A percentile compares a stretch with the other conserved stretches of the same genome.
Conservation (phyloP, 2,329 filamentous ascomycete species). For the Fusarium robinianum region DNA sequence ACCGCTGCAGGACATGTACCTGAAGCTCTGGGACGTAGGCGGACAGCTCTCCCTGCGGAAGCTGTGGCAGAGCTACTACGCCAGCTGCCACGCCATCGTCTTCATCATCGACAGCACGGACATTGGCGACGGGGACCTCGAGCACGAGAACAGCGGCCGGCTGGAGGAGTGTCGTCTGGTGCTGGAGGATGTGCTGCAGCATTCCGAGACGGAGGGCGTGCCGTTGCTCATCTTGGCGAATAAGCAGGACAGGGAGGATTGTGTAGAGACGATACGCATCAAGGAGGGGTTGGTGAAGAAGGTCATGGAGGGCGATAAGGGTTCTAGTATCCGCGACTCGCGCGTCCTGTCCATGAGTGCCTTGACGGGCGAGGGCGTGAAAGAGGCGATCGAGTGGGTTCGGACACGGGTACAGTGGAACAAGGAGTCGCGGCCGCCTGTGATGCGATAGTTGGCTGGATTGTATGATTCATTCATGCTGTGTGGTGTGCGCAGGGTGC, state of each 20-base stretch:
- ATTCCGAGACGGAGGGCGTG: constrained; percentile 87
- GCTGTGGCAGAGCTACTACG: constrained; percentile 96
- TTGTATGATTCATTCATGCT: too few species aligned
- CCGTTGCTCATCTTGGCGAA: constrained; percentile 92
- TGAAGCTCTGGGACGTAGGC: constrained; percentile 98
- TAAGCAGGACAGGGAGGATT: constrained; percentile 97
- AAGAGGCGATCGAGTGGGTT: constrained; percentile 97
- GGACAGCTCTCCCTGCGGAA: constrained; percentile 87
- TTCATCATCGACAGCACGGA: constrained; percentile 97
- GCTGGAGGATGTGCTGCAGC: constrained; percentile 85
- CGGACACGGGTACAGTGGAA: constrained; percentile 94
- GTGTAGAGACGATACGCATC: constrained; percentile 94
- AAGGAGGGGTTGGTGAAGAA: constrained; percentile 95
- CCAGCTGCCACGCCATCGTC: constrained; percentile 91
- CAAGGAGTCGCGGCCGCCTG: constrained; percentile 86
- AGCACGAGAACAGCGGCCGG: constrained; percentile 57
- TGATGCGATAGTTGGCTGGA: constrained; percentile 75
- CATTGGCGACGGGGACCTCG: constrained; percentile 79
- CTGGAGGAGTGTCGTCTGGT: constrained; percentile 89
- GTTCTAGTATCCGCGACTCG: constrained; percentile 82
- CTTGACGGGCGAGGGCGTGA: constrained; percentile 83
- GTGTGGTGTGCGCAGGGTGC: constrained; percentile 7
- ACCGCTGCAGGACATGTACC: constrained; percentile 88
- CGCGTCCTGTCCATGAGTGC: constrained; percentile 90
- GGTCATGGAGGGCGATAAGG: constrained; percentile 94